Conservation (phyloP, 2,329 filamentous ascomycete genomes). For the Penicillium psychrosexuale region DNA sequence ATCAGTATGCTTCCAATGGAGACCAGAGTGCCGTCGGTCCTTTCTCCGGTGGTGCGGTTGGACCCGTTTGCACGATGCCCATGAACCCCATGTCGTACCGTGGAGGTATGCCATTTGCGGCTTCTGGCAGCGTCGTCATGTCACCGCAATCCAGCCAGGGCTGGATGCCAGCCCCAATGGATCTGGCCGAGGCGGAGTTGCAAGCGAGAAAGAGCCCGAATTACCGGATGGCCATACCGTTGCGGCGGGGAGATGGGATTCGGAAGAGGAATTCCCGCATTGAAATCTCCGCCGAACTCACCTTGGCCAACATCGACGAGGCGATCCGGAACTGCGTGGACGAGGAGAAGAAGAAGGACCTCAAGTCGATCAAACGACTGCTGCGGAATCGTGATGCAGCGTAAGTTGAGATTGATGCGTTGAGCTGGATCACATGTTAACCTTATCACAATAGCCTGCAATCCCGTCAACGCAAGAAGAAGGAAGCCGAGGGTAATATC, state of each 20-base stretch:
- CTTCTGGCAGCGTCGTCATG: slow-evolving; percentile 51
- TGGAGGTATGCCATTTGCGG: slow-evolving; percentile 51
- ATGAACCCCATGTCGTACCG: slow-evolving; percentile 44
- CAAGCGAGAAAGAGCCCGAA: slow-evolving; percentile 63
- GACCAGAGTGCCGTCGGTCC: slow-evolving; percentile 45
- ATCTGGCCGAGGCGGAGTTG: slow-evolving; percentile 49
- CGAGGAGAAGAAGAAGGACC: slow-evolving; percentile 91
- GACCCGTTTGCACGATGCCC: slow-evolving; percentile 39
- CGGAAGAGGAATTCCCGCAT: slow-evolving; percentile 99
- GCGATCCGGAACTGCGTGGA: slow-evolving; percentile 77
- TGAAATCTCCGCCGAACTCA: slow-evolving; percentile 91
- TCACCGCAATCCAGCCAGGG: slow-evolving; percentile 63
- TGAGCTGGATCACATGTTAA: background rate
- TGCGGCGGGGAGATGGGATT: slow-evolving; percentile 79
- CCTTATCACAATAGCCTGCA: slow-evolving; percentile 63
- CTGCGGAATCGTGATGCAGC: slow-evolving; percentile 94
- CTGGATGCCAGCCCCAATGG: slow-evolving; percentile 49
- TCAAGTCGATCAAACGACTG: slow-evolving; percentile 92
- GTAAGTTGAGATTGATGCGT: slow-evolving; percentile 55
- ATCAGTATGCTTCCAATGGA: slow-evolving; percentile 57
- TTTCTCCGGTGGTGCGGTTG: slow-evolving; percentile 43
- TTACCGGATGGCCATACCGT: slow-evolving; percentile 68
- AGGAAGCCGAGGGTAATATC: slow-evolving; percentile 69
- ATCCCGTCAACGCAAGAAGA: slow-evolving; percentile 95
- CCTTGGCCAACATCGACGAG: slow-evolving; percentile 89